Conservation (phyloP, 2,329 filamentous ascomycete species). For the Scorias spongiosa region DNA sequence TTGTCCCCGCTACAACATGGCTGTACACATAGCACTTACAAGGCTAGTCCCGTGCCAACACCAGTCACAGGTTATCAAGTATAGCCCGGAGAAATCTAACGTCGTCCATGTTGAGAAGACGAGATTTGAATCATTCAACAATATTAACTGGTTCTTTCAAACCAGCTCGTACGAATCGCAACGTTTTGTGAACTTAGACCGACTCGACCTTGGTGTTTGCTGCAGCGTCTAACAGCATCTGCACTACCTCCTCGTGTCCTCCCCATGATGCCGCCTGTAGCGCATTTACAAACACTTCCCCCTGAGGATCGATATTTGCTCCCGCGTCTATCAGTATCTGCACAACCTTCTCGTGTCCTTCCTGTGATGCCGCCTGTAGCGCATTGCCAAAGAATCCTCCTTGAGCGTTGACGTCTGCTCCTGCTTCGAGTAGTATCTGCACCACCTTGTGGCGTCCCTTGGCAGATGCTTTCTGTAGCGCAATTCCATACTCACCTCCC, state of each 20-base stretch:
- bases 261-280: background rate
- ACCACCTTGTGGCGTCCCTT: slow-evolving; percentile 2
- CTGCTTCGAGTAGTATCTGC: slow-evolving; percentile 1
- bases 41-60: too few relatives aligned
- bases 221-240: slow-evolving; percentile 51
- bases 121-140: background rate
- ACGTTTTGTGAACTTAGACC: too few relatives aligned
- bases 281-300: background rate
- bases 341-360: background rate
- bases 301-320: slow-evolving; percentile 5
- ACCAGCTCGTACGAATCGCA: too few relatives aligned
- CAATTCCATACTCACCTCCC: slow-evolving; percentile 1
- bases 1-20: too few relatives aligned
- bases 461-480: slow-evolving; percentile 1
- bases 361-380: background rate
- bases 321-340: background rate
- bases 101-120: background rate
- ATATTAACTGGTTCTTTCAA: background rate
- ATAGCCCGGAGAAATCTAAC: background rate
- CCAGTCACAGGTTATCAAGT: too few relatives aligned
- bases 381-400: background rate
- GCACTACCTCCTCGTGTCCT: background rate
- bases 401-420: slow-evolving; percentile 2
- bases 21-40: too few relatives aligned
- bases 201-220: slow-evolving; percentile 59